phyloP scores from a whole-genome alignment of 2,329 filamentous ascomycete species.

The Domatiomyces catenatus region DNA sequence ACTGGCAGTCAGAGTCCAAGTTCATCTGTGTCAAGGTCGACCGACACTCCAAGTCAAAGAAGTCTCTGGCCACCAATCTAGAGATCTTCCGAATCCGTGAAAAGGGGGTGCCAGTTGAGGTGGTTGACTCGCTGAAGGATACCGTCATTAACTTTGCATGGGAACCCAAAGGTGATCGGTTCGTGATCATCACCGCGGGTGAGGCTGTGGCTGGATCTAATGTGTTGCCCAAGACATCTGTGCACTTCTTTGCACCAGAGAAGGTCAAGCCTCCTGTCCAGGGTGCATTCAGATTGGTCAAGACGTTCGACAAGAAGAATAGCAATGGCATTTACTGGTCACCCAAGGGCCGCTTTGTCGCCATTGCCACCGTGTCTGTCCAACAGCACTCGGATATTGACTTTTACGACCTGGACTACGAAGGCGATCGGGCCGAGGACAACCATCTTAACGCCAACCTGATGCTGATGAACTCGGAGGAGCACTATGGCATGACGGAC shows the following conservation, averaged over 20 bases:
- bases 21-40: conserved; percentile 99
- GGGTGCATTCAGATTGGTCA: conserved; percentile 92
- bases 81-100: conserved; percentile 96
- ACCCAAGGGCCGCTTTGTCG: conserved; percentile 83
- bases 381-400: conserved; percentile 90
- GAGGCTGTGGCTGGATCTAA: conserved; percentile 65
- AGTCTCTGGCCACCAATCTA: conserved; percentile 87
- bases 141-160: conserved; percentile 99
- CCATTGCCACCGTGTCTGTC: conserved; percentile 83
- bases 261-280: conserved; percentile 62
- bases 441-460: conserved; percentile 92
- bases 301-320: conserved; percentile 96
- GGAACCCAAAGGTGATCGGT: conserved; percentile 95
- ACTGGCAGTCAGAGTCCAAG: conserved; percentile 90
- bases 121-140: conserved; percentile 94
- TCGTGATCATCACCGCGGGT: conserved; percentile 89
- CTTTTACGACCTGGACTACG: conserved; percentile 95
- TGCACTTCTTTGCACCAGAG: conserved; percentile 93
- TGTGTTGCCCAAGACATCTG: conserved; percentile 82
- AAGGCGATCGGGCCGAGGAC: conserved; percentile 90
- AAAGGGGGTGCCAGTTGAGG: conserved; percentile 96
- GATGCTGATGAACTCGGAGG: conserved; percentile 80
- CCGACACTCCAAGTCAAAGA: conserved; percentile 97
- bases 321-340: conserved; percentile 99
- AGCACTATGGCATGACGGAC: conserved; percentile 96